Evolutionary conservation across 1,284 basidiomycete species (phyloP).

Genomic region (Naganishia liquefaciens): DNA sequence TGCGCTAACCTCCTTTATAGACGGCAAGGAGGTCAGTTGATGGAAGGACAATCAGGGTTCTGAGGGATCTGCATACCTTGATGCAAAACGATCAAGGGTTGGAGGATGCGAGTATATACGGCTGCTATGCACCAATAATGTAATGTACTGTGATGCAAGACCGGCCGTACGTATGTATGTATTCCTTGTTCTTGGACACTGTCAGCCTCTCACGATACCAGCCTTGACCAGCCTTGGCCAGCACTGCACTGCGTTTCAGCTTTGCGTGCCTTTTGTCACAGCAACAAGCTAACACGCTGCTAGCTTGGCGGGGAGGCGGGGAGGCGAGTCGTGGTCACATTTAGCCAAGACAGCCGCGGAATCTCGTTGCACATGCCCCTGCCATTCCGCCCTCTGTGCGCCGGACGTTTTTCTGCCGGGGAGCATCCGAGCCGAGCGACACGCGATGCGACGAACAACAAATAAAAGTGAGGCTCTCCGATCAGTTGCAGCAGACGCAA

Average conservation of each 20-base stretch:
- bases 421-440: constrained; percentile 12
- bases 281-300: neutral
- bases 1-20: constrained; percentile 13
- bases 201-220: too few relatives aligned
- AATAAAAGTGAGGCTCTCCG: constrained; percentile 10
- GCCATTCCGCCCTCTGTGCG: neutral
- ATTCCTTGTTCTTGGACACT: neutral
- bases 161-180: neutral
- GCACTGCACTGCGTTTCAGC: constrained; percentile 22
- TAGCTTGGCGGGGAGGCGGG: neutral
- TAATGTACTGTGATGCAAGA: neutral
- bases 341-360: constrained; percentile 5
- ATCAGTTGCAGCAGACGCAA: neutral
- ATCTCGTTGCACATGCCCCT: neutral
- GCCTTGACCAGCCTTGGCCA: neutral
- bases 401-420: constrained; percentile 1
- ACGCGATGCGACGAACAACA: constrained; percentile 4
- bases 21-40: constrained; percentile 1
- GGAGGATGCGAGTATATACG: constrained; percentile 14
- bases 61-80: constrained; percentile 3
- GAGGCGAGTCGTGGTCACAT: neutral
- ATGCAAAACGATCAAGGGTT: neutral
- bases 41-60: too few relatives aligned
- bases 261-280: neutral
- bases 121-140: too few relatives aligned